Percentiles rank a stretch among this genome's conserved stretches.
Evolutionary conservation across 352 stramenopile species (phyloP).

Genomic region (Phytophthora hibernalis): DNA sequence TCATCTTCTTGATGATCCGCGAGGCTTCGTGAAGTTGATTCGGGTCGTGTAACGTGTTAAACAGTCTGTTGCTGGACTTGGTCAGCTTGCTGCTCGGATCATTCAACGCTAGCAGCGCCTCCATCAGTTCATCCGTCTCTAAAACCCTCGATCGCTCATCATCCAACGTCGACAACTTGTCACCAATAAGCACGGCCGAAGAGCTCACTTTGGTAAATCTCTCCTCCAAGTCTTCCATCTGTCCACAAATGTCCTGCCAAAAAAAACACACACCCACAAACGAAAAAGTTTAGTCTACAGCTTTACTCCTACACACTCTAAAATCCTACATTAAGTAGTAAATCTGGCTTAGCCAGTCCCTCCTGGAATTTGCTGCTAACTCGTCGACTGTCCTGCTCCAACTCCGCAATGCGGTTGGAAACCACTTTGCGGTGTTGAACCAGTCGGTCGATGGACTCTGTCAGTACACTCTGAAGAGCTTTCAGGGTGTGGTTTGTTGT

Average conservation of each 20-base stretch:
- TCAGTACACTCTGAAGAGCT: conserved; percentile 67
- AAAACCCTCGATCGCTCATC: conserved; percentile 68
- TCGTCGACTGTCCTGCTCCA: conserved; percentile 74
- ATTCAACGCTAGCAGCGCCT: conserved; percentile 78
- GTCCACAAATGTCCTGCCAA: conserved; percentile 71
- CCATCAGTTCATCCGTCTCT: conserved; percentile 82
- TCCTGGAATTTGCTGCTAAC: conserved; percentile 68
- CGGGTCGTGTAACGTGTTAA: conserved; percentile 74
- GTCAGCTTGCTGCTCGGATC: conserved; percentile 56
- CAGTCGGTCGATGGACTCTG: conserved; percentile 65
- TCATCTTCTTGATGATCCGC: conserved; percentile 77
- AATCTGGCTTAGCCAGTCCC: conserved; percentile 63
- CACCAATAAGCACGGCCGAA: conserved; percentile 77
- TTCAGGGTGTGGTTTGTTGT: conserved; percentile 69
- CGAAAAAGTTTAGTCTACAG: conserved; percentile 4
- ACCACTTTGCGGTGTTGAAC: conserved; percentile 66
- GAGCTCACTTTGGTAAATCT: conserved; percentile 89
- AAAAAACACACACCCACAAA: background rate
- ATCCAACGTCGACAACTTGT: conserved; percentile 70
- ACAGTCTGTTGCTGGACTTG: conserved; percentile 67
- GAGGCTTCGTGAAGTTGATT: conserved; percentile 76
- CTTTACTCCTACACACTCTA: background rate
- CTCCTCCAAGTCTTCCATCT: conserved; percentile 88
- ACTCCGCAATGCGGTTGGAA: conserved; percentile 55
- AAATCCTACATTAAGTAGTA: conserved; percentile 55